Conservation (phyloP, 2,329 filamentous ascomycete species). For the Blastomyces silverae region DNA sequence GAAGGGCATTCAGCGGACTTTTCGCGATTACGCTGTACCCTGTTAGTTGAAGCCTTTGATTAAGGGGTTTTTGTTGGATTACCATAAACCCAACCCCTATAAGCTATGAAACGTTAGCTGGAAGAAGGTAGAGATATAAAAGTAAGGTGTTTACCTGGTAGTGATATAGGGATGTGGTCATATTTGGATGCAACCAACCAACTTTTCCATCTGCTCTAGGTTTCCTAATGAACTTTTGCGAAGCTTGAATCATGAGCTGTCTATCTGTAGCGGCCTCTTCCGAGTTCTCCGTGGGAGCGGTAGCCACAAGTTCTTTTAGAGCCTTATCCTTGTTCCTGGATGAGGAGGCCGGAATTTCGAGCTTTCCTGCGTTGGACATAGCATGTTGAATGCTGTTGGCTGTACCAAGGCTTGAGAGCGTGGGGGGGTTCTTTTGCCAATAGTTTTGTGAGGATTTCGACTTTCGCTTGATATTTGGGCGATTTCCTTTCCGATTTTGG, state of each 20-base stretch:
- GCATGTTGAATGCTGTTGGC: constrained; percentile 26
- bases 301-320: constrained; percentile 30
- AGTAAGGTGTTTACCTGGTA: constrained; percentile 28
- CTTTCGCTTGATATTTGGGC: not conserved
- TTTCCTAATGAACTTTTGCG: constrained; percentile 26
- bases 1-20: constrained; percentile 22
- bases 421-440: not conserved
- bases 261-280: constrained; percentile 26
- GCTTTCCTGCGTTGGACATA: constrained; percentile 25
- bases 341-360: constrained; percentile 25
- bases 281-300: constrained; percentile 27
- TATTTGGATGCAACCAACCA: constrained; percentile 30
- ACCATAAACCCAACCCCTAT: constrained; percentile 33
- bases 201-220: constrained; percentile 28
- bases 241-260: constrained; percentile 25
- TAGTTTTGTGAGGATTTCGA: not conserved
- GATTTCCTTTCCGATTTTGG: not conserved
- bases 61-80: constrained; percentile 10
- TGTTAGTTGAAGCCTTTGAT: constrained; percentile 17
- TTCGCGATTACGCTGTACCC: constrained; percentile 32
- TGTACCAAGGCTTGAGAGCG: constrained; percentile 17
- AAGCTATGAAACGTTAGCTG: constrained; percentile 24
- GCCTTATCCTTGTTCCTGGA: constrained; percentile 27
- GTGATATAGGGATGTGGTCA: constrained; percentile 32
- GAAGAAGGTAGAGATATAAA: not conserved